Evolutionary conservation across 805 yeast genomes (phyloP), one percentile per base, ranked within the genome.

Genomic region (Torulaspora quercuum): DNA sequence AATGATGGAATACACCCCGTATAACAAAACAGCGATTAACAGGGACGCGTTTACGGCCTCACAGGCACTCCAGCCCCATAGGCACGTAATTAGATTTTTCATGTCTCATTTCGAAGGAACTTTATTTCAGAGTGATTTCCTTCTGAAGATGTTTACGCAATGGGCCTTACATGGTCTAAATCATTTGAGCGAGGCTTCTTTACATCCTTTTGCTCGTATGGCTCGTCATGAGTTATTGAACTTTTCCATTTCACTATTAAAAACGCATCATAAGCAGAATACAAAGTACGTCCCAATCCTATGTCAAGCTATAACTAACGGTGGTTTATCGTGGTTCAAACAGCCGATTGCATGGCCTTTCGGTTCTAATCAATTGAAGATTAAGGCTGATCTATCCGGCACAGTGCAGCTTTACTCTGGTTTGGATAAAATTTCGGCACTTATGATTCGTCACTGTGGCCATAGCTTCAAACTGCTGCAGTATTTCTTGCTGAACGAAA

Each of bases 1-100:
- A 45, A 71, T 69, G 34, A 92, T 92, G 98, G 92, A 85, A 45
- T 92, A 92, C 51, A 65, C 88, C 1, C 97, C 98, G 7, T 79
- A 94, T 29, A 80, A 82, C 61, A 80, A 77, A 47, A 67, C 68
- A 29, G 69, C 67, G 5, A 70, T 80, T 6, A 73, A 74, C 36
- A 75, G 72, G 42, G 62, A 66, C 21, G 78, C 86, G 0, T 58
- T 62, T 2, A 46, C 57, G 2, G 77, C 80, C 1, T 68, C 72
- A 4, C 64, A 69, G 34, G 57, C 68, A 4, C 62, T 76, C 39
- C 77, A 78, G 36, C 84, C 94, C 0, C 97, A 92, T 56, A 59
- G 75, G 25, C 70, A 73, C 39, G 69, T 92, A 17, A 76, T 86
- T 30, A 66, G 75, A 35, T 72, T 88, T 52, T 71, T 92, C 51